Conservation (phyloP, 148 eudicot genomes). For the Nyssa sinensis region DNA sequence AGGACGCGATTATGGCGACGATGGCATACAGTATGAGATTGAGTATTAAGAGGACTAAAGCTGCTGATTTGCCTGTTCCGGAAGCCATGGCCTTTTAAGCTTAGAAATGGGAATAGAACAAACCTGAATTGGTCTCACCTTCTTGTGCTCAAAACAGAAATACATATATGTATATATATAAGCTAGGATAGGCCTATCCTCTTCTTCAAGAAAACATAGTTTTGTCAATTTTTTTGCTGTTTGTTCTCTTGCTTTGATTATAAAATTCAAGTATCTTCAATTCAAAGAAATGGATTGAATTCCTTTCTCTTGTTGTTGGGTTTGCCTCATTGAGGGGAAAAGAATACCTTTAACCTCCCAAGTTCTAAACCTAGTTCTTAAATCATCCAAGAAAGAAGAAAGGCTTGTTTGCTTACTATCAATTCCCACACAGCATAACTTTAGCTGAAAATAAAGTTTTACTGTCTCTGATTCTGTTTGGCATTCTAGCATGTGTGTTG, state of each 20-base stretch:
- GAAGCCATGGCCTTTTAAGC: slow-evolving; percentile 54
- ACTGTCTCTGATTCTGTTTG: not conserved
- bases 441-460: too few relatives aligned
- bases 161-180: too few relatives aligned
- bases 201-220: not conserved
- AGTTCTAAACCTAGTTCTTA: not conserved
- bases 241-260: too few relatives aligned
- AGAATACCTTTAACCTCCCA: slow-evolving; percentile 17
- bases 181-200: slow-evolving; percentile 1
- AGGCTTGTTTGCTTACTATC: not conserved
- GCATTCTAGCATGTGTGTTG: not conserved
- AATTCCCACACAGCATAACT: not conserved
- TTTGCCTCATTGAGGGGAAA: slow-evolving; percentile 32
- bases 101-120: not conserved
- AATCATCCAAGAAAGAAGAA: not conserved
- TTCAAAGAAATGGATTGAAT: slow-evolving; percentile 22
- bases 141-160: not conserved
- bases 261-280: too few relatives aligned
- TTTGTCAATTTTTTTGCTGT: too few relatives aligned
- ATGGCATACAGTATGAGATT: slow-evolving; percentile 67
- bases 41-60: slow-evolving; percentile 50
- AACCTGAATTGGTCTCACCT: not conserved
- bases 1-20: slow-evolving; percentile 55
- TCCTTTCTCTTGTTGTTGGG: slow-evolving; percentile 25
- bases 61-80: slow-evolving; percentile 63